phyloP scores from a whole-genome alignment of 345 rosid species.

The Triadica sebifera region DNA sequence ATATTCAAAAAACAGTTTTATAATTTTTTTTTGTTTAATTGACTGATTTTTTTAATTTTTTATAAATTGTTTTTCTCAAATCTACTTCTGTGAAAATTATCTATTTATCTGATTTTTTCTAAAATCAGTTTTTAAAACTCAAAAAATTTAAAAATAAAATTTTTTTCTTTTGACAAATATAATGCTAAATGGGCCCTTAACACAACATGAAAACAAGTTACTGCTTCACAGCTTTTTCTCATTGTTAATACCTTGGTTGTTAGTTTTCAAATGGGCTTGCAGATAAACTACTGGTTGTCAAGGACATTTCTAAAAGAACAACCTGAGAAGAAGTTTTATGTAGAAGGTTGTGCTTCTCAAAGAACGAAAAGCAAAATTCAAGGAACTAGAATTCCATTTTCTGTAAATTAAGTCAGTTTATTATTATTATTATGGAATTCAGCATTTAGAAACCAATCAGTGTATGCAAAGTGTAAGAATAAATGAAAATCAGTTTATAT shows the following conservation, averaged over 20 bases:
- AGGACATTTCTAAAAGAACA: constrained; percentile 1
- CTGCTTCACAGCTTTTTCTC: constrained; percentile 8
- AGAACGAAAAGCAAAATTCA: background rate
- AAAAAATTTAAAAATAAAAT: too few relatives aligned
- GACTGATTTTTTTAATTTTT: too few relatives aligned
- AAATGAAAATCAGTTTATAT: background rate
- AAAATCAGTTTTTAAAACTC: too few relatives aligned
- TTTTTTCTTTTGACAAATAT: too few relatives aligned
- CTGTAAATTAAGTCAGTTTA: constrained; percentile 15
- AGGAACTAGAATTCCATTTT: background rate
- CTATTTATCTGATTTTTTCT: too few relatives aligned
- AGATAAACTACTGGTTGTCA: constrained; percentile 8
- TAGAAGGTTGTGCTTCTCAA: constrained; percentile 8
- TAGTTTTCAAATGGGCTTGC: background rate
- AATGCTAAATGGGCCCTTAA: too few relatives aligned
- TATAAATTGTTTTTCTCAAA: too few relatives aligned
- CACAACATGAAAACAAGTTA: background rate
- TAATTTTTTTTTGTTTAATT: too few relatives aligned
- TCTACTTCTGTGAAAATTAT: too few relatives aligned
- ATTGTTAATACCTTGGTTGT: constrained; percentile 7
- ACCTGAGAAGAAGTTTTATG: background rate
- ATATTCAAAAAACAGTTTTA: too few relatives aligned
- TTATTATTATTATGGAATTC: background rate
- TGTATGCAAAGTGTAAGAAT: constrained; percentile 7
- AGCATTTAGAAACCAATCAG: background rate